phyloP scores from a whole-genome alignment of 2,329 filamentous ascomycete genomes.

The Fusarium sp. region DNA sequence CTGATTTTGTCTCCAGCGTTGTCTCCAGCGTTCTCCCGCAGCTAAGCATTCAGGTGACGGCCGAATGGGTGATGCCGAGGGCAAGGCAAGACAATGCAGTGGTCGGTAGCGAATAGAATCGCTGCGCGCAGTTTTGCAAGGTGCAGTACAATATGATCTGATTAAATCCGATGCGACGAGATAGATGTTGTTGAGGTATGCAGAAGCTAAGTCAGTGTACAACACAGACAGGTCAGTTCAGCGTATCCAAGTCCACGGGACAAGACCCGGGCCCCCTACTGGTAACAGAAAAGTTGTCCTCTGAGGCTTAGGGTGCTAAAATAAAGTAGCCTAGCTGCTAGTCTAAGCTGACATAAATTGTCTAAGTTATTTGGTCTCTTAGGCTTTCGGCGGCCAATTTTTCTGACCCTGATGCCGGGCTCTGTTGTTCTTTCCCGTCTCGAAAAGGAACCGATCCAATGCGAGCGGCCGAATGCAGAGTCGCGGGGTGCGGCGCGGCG shows the following conservation, averaged over 20 bases:
- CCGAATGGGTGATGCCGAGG: not conserved
- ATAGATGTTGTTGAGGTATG: constrained; percentile 6
- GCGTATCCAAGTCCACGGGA: not conserved
- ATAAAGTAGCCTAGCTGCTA: not conserved
- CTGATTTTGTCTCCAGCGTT: not conserved
- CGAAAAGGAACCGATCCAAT: not conserved
- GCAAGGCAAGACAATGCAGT: not conserved
- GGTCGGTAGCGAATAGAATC: not conserved
- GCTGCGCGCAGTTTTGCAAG: not conserved
- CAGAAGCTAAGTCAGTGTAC: constrained; percentile 7
- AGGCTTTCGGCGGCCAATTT: not conserved
- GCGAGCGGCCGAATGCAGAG: constrained; percentile 26
- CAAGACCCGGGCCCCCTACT: not conserved
- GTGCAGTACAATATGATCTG: not conserved
- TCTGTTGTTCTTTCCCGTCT: constrained; percentile 17
- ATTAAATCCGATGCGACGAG: constrained; percentile 3
- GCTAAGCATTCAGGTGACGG: not conserved
- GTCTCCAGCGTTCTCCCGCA: not conserved
- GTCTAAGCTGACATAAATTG: not conserved
- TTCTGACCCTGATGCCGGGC: not conserved
- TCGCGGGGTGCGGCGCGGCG: constrained; percentile 32
- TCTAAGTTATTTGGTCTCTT: not conserved
- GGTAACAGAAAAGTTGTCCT: not conserved
- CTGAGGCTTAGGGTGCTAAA: not conserved
- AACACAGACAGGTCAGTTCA: not conserved